These are phyloP conservation scores for Paecilomyces variotii DNA, from an alignment of 2,329 filamentous ascomycete species.

Conservation along the genomic window DNA sequence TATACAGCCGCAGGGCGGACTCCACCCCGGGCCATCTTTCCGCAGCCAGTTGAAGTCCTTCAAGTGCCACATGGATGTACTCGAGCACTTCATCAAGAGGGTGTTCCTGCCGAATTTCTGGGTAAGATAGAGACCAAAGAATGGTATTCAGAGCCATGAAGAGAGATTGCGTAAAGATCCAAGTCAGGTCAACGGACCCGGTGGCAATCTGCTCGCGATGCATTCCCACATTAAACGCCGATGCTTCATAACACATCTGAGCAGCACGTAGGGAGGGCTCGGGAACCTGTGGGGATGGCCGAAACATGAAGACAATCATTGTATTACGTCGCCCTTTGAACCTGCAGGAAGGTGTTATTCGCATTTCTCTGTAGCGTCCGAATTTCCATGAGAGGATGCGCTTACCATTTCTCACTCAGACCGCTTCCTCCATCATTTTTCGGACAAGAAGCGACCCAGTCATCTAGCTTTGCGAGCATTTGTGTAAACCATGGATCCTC, in stretches of 20 bases:
- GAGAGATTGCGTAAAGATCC: constrained; percentile 82
- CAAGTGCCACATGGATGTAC: constrained; percentile 65
- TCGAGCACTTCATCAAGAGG: constrained; percentile 66
- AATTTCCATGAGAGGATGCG: constrained; percentile 11
- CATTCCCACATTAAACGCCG: constrained; percentile 71
- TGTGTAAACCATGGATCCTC: constrained; percentile 77
- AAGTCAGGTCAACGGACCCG: constrained; percentile 74
- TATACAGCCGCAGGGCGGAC: constrained; percentile 76
- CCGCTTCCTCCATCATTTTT: constrained; percentile 59
- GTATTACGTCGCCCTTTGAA: constrained; percentile 68
- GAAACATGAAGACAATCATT: constrained; percentile 79
- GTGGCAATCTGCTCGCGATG: constrained; percentile 72
- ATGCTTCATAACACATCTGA: constrained; percentile 72
- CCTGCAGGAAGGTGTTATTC: constrained; percentile 30
- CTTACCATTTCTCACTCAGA: constrained; percentile 75
- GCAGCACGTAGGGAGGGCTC: constrained; percentile 75
- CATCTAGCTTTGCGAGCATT: constrained; percentile 69
- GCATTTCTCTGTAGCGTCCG: background rate
- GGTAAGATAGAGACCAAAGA: constrained; percentile 84
- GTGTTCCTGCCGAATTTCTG: constrained; percentile 68
- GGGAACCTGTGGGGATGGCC: constrained; percentile 86
- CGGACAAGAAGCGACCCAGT: constrained; percentile 72
- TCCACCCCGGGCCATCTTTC: constrained; percentile 88
- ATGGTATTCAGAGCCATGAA: constrained; percentile 90
- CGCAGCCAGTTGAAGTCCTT: constrained; percentile 70